Evolutionary conservation across 164 flowering plant genomes (phyloP).

Genomic region (Protea cynaroides): DNA sequence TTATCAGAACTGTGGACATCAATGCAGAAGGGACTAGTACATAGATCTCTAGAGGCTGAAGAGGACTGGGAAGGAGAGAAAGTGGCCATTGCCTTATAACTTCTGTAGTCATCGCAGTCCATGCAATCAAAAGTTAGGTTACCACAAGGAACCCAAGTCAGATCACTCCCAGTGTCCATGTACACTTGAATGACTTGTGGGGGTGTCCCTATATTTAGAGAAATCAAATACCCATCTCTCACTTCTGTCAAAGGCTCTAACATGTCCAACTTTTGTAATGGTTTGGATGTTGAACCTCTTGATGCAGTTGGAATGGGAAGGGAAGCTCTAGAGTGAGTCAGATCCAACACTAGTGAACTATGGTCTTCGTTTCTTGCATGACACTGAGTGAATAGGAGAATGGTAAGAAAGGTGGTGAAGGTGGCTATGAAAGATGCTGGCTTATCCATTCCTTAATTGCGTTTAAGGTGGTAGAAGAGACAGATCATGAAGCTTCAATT

Average conservation of each 20-base stretch:
- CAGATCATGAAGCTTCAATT: not conserved
- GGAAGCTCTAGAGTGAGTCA: conserved; percentile 34
- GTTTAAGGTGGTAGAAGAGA: not conserved
- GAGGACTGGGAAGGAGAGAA: conserved; percentile 55
- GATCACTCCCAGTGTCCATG: conserved; percentile 82
- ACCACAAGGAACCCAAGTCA: conserved; percentile 82
- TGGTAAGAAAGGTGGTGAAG: conserved; percentile 6
- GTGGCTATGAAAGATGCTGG: not conserved
- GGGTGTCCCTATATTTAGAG: conserved; percentile 62
- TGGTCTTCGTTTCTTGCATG: conserved; percentile 23
- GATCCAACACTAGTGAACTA: conserved; percentile 40
- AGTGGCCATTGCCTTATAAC: conserved; percentile 25
- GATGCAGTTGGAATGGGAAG: conserved; percentile 14
- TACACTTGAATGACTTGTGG: conserved; percentile 59
- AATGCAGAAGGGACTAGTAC: conserved; percentile 44
- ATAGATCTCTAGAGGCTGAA: conserved; percentile 44
- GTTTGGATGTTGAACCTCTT: conserved; percentile 9
- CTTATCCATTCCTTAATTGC: not conserved
- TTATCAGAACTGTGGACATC: conserved; percentile 64
- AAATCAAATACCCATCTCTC: conserved; percentile 64
- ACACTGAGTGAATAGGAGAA: conserved; percentile 18
- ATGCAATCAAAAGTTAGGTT: conserved; percentile 63
- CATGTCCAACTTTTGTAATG: conserved; percentile 29
- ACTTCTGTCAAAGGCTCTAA: conserved; percentile 52
- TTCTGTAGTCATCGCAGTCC: conserved; percentile 52